Evolutionary conservation across 2,329 filamentous ascomycete species (phyloP).

Genomic region (Fusarium subtropicale): DNA sequence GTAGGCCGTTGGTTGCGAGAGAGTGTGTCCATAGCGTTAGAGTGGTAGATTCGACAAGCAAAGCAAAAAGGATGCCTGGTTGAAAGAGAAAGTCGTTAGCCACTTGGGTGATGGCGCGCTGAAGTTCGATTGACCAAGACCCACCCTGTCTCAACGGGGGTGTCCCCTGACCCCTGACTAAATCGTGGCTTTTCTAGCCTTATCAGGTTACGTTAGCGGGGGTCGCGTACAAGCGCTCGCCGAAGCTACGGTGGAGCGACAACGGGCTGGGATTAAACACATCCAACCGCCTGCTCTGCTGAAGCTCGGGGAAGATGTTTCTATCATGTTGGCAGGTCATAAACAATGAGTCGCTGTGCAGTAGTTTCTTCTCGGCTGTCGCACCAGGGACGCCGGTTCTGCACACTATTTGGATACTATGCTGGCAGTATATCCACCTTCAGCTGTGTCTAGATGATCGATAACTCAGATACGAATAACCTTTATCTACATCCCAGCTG

Average conservation of each 20-base stretch:
- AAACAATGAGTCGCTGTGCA: conserved; percentile 1
- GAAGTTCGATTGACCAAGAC: not conserved
- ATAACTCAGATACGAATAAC: conserved; percentile 19
- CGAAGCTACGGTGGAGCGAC: conserved; percentile 27
- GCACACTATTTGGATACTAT: not conserved
- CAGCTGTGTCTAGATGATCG: conserved; percentile 13
- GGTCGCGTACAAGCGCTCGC: conserved; percentile 23
- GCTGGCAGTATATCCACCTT: conserved; percentile 1
- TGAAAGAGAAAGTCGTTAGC: conserved; percentile 27
- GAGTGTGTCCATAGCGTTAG: conserved; percentile 3
- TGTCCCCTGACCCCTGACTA: conserved; percentile 31
- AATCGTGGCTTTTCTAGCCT: conserved; percentile 11
- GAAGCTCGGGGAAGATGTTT: not conserved
- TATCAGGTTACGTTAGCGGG: conserved; percentile 1
- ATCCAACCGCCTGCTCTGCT: not conserved
- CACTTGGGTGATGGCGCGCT: conserved; percentile 17
- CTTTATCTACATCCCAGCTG: not conserved
- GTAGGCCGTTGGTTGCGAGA: conserved; percentile 11
- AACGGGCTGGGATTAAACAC: conserved; percentile 24
- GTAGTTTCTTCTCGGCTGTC: conserved; percentile 19
- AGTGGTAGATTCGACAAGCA: conserved; percentile 3
- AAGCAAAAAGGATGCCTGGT: not conserved
- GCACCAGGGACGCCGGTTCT: conserved; percentile 24
- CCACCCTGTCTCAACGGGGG: not conserved
- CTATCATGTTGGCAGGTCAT: not conserved